Conservation (phyloP, 2,329 filamentous ascomycete genomes). For the Iodosphaeria phyllophila region DNA sequence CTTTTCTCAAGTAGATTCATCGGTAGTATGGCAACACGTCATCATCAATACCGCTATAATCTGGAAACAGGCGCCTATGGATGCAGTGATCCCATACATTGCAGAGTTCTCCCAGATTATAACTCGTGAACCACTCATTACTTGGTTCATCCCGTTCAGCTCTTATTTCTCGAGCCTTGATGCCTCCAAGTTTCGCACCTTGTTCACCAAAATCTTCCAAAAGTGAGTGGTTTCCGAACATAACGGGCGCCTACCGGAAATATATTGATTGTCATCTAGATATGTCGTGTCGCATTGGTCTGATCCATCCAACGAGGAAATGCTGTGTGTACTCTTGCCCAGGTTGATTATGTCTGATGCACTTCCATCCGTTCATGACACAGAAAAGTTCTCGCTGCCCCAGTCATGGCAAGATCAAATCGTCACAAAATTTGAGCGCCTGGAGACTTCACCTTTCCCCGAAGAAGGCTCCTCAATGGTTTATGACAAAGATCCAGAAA, state of each 20-base stretch:
- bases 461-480: conserved; percentile 31
- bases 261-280: conserved; percentile 18
- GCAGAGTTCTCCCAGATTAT: conserved; percentile 45
- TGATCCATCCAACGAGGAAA: conserved; percentile 42
- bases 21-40: conserved; percentile 33
- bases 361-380: conserved; percentile 31
- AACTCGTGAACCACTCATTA: conserved; percentile 43
- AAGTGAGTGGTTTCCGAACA: conserved; percentile 34
- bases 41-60: conserved; percentile 44
- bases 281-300: conserved; percentile 64
- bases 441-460: conserved; percentile 46
- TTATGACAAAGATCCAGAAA: conserved; percentile 41
- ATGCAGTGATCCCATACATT: conserved; percentile 55
- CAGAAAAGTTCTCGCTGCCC: conserved; percentile 36
- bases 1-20: conserved; percentile 14
- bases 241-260: not conserved
- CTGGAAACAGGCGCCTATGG: conserved; percentile 61
- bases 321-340: conserved; percentile 50
- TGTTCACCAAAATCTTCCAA: conserved; percentile 70
- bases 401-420: conserved; percentile 59
- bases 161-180: conserved; percentile 62
- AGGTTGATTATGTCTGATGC: conserved; percentile 38
- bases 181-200: conserved; percentile 51
- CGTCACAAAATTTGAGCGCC: conserved; percentile 45
- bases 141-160: conserved; percentile 72